Base-by-base conservation (phyloP, 345 rosid species). In the Adansonia digitata region DNA sequence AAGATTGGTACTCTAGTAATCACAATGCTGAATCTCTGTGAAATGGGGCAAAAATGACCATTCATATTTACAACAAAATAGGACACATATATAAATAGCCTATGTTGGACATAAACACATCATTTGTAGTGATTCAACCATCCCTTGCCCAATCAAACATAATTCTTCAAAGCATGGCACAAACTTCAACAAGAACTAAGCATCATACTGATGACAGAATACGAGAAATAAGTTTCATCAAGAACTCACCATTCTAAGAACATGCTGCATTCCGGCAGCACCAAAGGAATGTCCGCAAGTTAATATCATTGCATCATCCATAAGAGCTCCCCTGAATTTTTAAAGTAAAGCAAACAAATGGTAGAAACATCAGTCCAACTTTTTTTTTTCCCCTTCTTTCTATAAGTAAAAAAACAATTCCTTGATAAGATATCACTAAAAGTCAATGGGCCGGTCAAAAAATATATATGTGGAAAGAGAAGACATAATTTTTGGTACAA, bases 251-350 rank as follows among this genome's bases (percentile, higher is more conserved):
- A 75, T 77, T 86, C 89, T 82, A 70, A 80, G 76, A 52, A 90
- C 83, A 56, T 92, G 84, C 51, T 83, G 86, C 35, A 92, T 75
- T 34, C 98, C 98, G 70, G 78, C 89, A 17, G 82, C 77, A 51
- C 97, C 94, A 85, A 92, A 94, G 62, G 98, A 92, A 84, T 94
- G 98, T 22, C 98, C 97, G 78, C 97, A 94, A n/a, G 91, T 91
- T 84, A 94, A 80, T 68, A 92, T 92, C 81, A 88, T 87, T 5
- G 98, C 98, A 77, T 94, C 98, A 77, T 82, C 91, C 97, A 94
- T 92, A 35, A 94, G 86, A 72, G 84, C 83, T 81, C 97, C 91
- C 74, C 97, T 92, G 86, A 69, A 49, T 52, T 77, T 78, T 73
- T n/a, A 65, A 64, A 46, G 52, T 18, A 76, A 75, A 34, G 48